phyloP scores from a whole-genome alignment of 805 yeast species.

The Zygotorulaspora sp. region DNA sequence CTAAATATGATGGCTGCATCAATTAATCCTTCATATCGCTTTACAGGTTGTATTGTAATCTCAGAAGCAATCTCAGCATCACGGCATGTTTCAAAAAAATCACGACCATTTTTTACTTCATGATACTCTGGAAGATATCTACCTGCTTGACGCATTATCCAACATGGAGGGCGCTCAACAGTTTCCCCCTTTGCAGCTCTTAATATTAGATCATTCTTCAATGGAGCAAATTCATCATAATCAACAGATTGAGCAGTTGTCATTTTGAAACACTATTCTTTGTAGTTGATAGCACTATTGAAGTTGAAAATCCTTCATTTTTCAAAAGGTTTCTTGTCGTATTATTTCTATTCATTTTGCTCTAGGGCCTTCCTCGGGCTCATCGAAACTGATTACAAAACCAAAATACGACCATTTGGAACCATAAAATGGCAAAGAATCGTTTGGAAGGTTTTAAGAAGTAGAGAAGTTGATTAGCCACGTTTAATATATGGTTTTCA shows the following conservation, averaged over 20 bases:
- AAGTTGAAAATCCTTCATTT: no score
- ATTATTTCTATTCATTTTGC: neutral
- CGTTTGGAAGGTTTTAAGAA: no score
- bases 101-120: slow-evolving; percentile 74
- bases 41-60: slow-evolving; percentile 93
- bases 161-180: slow-evolving; percentile 95
- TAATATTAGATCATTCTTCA: slow-evolving; percentile 84
- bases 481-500: slow-evolving; percentile 13
- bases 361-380: neutral
- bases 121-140: slow-evolving; percentile 89
- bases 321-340: no score
- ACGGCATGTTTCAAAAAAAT: slow-evolving; percentile 92
- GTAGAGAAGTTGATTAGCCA: no score
- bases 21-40: slow-evolving; percentile 78
- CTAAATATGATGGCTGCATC: slow-evolving; percentile 97
- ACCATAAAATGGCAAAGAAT: no score
- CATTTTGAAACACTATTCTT: no score
- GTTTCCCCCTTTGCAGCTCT: slow-evolving; percentile 87
- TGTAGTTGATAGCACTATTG: no score
- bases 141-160: slow-evolving; percentile 99
- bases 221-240: slow-evolving; percentile 53
- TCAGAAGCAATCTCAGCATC: slow-evolving; percentile 91
- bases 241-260: slow-evolving; percentile 10
- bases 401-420: neutral
- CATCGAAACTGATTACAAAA: slow-evolving; percentile 1